These are phyloP conservation scores for Xerocomus spinulosus DNA, from an alignment of 768 basidiomycete species.

Conservation along the genomic window DNA sequence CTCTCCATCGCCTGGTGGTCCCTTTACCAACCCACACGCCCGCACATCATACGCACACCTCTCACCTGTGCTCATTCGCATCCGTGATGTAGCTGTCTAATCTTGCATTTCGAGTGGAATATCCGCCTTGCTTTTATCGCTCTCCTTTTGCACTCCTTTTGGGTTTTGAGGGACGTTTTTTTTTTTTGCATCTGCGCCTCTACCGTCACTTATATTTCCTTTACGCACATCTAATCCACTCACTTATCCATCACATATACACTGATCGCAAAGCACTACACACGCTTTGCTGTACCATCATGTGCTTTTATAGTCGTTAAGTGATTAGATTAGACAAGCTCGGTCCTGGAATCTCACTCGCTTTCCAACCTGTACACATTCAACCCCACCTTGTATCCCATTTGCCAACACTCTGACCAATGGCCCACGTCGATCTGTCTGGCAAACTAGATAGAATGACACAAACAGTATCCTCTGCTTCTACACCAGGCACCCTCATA, in stretches of 20 bases:
- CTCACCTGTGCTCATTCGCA: constrained; percentile 42
- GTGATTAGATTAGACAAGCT: constrained; percentile 31
- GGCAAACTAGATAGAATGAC: constrained; percentile 33
- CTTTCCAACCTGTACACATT: constrained; percentile 38
- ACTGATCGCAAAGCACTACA: constrained; percentile 21
- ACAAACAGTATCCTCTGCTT: constrained; percentile 53
- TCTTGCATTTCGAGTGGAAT: too few species aligned
- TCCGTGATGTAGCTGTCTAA: constrained; percentile 36
- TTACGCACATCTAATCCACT: constrained; percentile 31
- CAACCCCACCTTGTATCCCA: constrained; percentile 42
- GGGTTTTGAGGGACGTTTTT: constrained; percentile 11
- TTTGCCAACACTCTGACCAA: constrained; percentile 41
- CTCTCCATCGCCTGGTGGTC: constrained; percentile 35
- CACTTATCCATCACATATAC: constrained; percentile 36
- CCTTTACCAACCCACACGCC: constrained; percentile 54
- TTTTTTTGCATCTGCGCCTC: constrained; percentile 10
- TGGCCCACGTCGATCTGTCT: constrained; percentile 33
- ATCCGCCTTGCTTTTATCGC: background rate
- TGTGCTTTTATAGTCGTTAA: constrained; percentile 31
- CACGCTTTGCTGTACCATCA: constrained; percentile 32
- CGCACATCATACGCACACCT: constrained; percentile 59
- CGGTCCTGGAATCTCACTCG: constrained; percentile 27
- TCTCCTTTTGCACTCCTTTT: background rate
- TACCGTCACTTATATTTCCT: constrained; percentile 19
- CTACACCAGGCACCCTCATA: constrained; percentile 39